phyloP scores from a whole-genome alignment of 345 rosid species.

The Ceriops tagal region DNA sequence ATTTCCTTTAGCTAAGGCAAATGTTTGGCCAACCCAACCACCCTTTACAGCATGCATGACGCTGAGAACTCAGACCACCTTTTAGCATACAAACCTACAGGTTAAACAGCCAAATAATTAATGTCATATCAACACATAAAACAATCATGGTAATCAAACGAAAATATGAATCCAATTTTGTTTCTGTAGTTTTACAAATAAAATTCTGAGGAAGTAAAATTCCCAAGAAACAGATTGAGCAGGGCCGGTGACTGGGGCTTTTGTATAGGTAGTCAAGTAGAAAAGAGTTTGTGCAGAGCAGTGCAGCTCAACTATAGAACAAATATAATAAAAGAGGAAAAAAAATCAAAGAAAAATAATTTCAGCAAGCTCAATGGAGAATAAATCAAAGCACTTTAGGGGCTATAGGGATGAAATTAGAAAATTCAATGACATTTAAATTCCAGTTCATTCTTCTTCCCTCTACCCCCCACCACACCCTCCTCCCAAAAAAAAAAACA shows the following conservation, averaged over 20 bases:
- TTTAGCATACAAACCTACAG: slow-evolving; percentile 19
- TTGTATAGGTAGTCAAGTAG: too few species aligned
- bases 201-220: too few species aligned
- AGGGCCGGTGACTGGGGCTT: too few species aligned
- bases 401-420: not conserved
- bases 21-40: slow-evolving; percentile 65
- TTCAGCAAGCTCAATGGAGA: not conserved
- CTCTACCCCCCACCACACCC: too few species aligned
- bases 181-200: not conserved
- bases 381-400: not conserved
- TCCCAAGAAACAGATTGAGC: too few species aligned
- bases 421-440: not conserved
- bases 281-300: too few species aligned
- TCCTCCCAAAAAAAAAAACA: too few species aligned
- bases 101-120: not conserved
- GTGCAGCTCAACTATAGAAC: not conserved
- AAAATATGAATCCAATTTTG: not conserved
- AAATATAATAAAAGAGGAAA: not conserved
- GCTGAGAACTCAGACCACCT: slow-evolving; percentile 15
- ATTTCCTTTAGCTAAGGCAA: slow-evolving; percentile 68
- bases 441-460: not conserved
- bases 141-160: not conserved
- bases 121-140: not conserved
- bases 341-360: not conserved
- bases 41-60: slow-evolving; percentile 72